Evolutionary conservation across 1,284 basidiomycete species (phyloP).

Genomic region (Microbotryum silenes-acaulis): DNA sequence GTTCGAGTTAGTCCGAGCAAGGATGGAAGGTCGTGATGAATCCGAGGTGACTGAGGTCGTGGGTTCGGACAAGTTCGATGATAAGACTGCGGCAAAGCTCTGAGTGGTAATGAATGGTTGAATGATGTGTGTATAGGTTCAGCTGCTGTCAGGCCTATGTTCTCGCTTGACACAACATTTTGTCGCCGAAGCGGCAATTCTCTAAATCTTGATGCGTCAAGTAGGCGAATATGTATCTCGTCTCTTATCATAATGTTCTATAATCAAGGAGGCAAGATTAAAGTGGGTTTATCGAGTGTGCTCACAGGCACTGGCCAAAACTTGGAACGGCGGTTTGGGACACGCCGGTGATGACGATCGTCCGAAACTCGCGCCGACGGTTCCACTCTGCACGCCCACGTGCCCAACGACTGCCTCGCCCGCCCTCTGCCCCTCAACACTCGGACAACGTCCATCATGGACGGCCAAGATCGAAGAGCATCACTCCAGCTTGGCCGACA

Average conservation of each 20-base stretch:
- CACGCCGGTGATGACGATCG: neutral
- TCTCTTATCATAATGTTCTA: no score
- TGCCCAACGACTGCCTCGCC: neutral
- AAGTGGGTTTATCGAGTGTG: neutral
- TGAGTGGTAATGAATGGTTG: neutral
- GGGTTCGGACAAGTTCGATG: neutral
- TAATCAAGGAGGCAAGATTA: no score
- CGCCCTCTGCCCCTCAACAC: neutral
- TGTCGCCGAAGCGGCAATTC: neutral
- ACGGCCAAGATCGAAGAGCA: neutral
- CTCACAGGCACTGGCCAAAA: neutral
- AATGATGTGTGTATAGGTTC: neutral
- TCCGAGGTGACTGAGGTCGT: neutral
- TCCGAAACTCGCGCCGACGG: neutral
- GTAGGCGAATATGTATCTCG: no score
- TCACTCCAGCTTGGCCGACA: neutral
- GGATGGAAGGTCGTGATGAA: constrained; percentile 11
- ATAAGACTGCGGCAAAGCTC: neutral
- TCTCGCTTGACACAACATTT: no score
- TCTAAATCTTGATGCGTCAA: neutral
- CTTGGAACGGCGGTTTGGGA: neutral
- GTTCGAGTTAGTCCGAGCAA: constrained; percentile 27
- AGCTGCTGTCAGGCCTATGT: no score
- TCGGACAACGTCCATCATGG: neutral
- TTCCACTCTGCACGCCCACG: no score